phyloP scores from a whole-genome alignment of 495 filamentous ascomycete species.

The Pseudotulostoma volvatum region DNA sequence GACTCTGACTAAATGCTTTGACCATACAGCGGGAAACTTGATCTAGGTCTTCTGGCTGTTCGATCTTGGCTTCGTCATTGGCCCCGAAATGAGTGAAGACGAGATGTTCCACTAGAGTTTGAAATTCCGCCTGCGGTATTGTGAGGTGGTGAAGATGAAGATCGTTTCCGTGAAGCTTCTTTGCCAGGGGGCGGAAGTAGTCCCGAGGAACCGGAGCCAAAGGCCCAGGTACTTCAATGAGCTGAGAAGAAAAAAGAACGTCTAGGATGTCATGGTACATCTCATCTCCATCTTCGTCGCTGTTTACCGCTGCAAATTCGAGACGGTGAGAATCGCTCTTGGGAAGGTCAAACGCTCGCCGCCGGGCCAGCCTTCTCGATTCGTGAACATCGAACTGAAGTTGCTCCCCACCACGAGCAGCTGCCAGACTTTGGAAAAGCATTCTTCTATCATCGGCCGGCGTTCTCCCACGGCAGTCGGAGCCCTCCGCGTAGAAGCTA shows the following conservation, averaged over 20 bases:
- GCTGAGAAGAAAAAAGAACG: neutral
- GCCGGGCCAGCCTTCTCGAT: neutral
- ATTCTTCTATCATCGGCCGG: slow-evolving; percentile 9
- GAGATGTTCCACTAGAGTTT: neutral
- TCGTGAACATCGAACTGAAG: neutral
- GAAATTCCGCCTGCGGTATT: neutral
- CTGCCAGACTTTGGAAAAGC: slow-evolving; percentile 14
- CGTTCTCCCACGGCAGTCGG: slow-evolving; percentile 8
- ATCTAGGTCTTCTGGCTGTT: neutral
- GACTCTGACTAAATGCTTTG: neutral
- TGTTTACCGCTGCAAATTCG: neutral
- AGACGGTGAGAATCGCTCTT: neutral
- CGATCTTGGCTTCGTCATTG: neutral
- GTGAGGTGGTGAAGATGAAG: neutral
- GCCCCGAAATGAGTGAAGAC: neutral
- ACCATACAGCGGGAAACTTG: neutral
- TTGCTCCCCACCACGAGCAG: neutral
- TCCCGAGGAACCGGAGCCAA: neutral
- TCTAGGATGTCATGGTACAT: slow-evolving; percentile 1
- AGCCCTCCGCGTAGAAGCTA: slow-evolving; percentile 7
- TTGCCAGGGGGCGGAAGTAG: slow-evolving; percentile 1
- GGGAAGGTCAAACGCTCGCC: neutral
- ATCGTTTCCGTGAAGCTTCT: neutral
- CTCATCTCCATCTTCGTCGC: slow-evolving; percentile 1
- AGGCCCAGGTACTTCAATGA: neutral